Evolutionary conservation across 208 protist species (phyloP), one percentile per base, ranked within the genome.

Genomic region (Angomonas deanei): DNA sequence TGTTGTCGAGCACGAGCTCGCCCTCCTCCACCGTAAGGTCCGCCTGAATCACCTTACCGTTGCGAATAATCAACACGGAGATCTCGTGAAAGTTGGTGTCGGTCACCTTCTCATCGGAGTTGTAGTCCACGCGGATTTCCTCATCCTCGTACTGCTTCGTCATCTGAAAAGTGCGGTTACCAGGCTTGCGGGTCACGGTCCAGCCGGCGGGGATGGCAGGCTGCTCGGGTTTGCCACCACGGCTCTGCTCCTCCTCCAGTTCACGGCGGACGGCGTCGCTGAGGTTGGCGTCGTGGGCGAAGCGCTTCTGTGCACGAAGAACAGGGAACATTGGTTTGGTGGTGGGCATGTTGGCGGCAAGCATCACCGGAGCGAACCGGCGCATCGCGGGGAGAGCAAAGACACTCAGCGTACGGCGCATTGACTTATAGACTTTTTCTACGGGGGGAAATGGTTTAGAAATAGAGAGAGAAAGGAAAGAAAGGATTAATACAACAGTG

Each of bases 171-270:
- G 63, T 64, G 57, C 68, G 66, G n/a, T 78, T 85, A 19, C 86
- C 86, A 0, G 87, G 74, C 30, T 74, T 85, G 50, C 76, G 85
- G 32, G 72, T 56, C 47, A 94, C 62, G 30, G 73, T 70, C 91
- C 91, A 96, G 8, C 87, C 87, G 1, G 38, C 62, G 13, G 91
- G 91, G 34, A 82, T 62, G 32, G 73, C 74, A 6, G 91, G 91
- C 70, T 86, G 76, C 73, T 76, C 70, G n/a, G 82, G 81, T 60
- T 84, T 84, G 65, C 68, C 80, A 52, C 67, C 78, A 48, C 89
- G 86, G 54, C 74, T 73, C 67, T 84, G 75, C 74, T 96, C 91
- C 52, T 94, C 91, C 61, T 91, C 81, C 46, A 96, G 54, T 76
- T 96, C 85, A 42, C 76, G 75, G 28, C 74, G 77, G 13, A 74